Evolutionary conservation across 495 filamentous ascomycete species (phyloP), one percentile per base, ranked within the genome.

Genomic region (Penicillium fimorum): DNA sequence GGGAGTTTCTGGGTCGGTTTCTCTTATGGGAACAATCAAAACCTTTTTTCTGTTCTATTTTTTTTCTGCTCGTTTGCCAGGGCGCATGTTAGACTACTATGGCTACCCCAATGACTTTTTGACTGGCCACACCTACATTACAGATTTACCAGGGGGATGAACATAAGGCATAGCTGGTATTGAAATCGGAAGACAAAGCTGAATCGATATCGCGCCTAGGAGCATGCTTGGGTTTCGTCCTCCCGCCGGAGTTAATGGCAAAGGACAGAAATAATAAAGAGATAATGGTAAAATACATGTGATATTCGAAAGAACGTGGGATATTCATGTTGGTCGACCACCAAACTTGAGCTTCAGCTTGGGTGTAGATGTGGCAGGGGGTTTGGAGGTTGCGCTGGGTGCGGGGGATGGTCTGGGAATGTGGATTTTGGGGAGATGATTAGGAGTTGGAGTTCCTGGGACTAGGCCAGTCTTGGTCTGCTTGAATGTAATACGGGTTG

Each of bases 311-410:
- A 24, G 1, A 45, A 44, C 40, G 25, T 52, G 12, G 43, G 8
- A 20, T 40, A 44, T 18, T 67, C 62, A 74, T 64, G 71, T 72
- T 35, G 66, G 62, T 57, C 71, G 71, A 18, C 67, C 63, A 51
- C 69, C 72, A 47, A 78, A 65, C 50, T 78, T 78, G 47, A 78
- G 58, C 59, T 78, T 78, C 7, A 78, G 59, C 54, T 77, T 78
- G 17, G 67, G 67, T 3, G 68, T 68, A 37, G 68, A 60, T 32
- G 67, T 52, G 35, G 56, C 54, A 17, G 67, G 61, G 25, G 66
- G 59, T 45, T 35, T 64, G 33, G 62, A 35, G 6, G 49, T 52
- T 10, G 63, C 17, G 25, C 55, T 64, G 8, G 64, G 57, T 8
- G 63, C 45, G 30, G 68, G 37, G 5, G 70, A 64, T 17, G 69